Evolutionary conservation across 306 rosid species (phyloP), one percentile per base, ranked within the genome.

Genomic region (Vicia villosa): DNA sequence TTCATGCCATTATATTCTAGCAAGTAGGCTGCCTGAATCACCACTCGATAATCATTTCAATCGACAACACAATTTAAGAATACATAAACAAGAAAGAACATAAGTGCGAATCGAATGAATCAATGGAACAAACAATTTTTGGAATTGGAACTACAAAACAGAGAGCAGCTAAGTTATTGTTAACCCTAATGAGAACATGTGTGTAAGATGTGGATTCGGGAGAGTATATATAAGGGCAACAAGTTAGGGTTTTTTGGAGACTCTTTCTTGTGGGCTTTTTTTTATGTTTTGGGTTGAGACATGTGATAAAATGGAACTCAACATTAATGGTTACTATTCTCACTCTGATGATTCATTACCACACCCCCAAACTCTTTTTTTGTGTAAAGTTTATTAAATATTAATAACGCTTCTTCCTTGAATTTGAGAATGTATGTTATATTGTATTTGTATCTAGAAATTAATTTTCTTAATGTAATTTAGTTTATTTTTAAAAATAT

Each of bases 11-110:
- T 16, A 4, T 9, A 52, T 37, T 0, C 8, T 60, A n/a, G 82
- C 91, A 79, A 74, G 82, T 50, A 82, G 89, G 89, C 77, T 87
- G 95, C 95, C 98, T 92, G 98, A 92, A 87, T 86, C 75, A 89
- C 98, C 68, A 77, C 91, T 87, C 96, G 79, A 78, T 43, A 26
- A 0, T 22, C 3, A 1, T 0, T 32, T 4, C 9, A 4, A 60
- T 2, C 2, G 10, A 36, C 40, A 3, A 24, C 28, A 24, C 28
- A 24, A 24, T 24, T 24, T 24, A 24, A 24, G 28, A 22, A 22
- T 22, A 1, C 2, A 22, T 1, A 22, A 22, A 1, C 1, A 5
- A 45, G 14, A 43, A 16, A 7, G 0, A 70, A 58, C 32, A 70
- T 4, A 16, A 20, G 71, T 30, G 30, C 2, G n/a, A 66, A 66